These are phyloP conservation scores for Pneumocystis oryctolagi DNA, from an alignment of 1,139 yeast genomes.

Conservation along the genomic window DNA sequence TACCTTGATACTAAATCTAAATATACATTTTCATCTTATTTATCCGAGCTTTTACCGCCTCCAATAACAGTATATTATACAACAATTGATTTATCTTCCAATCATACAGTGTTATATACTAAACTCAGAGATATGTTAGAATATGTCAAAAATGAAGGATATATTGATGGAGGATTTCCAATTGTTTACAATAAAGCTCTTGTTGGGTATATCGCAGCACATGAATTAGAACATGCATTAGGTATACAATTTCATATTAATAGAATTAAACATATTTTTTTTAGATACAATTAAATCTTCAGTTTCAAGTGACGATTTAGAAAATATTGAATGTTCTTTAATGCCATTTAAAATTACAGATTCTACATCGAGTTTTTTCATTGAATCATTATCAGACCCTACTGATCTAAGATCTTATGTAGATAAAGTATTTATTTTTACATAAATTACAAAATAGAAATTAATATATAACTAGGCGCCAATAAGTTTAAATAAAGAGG, in stretches of 20 bases:
- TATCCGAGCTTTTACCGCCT: not conserved
- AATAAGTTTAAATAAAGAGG: conserved; percentile 9
- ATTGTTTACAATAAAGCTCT: conserved; percentile 6
- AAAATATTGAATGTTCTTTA: not conserved
- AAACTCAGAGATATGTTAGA: not conserved
- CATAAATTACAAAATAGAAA: not conserved
- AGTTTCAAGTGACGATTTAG: not conserved
- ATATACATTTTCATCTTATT: not conserved
- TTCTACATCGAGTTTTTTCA: not conserved
- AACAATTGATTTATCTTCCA: not conserved
- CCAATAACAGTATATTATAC: not conserved
- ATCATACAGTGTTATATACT: not conserved
- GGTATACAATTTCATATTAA: not conserved
- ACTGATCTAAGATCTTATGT: conserved; percentile 2
- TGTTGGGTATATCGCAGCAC: conserved; percentile 9
- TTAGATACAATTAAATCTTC: not conserved
- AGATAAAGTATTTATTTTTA: not conserved
- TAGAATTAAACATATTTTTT: not conserved
- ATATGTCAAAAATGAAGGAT: not conserved
- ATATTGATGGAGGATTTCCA: conserved; percentile 9
- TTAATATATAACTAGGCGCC: conserved; percentile 3
- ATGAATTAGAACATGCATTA: conserved; percentile 7
- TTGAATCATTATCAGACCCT: conserved; percentile 1
- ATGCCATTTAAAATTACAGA: conserved; percentile 1
- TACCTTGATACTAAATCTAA: conserved; percentile 1